phyloP scores from a whole-genome alignment of 2,329 filamentous ascomycete species.

The Phaeosphaeria sp. region DNA sequence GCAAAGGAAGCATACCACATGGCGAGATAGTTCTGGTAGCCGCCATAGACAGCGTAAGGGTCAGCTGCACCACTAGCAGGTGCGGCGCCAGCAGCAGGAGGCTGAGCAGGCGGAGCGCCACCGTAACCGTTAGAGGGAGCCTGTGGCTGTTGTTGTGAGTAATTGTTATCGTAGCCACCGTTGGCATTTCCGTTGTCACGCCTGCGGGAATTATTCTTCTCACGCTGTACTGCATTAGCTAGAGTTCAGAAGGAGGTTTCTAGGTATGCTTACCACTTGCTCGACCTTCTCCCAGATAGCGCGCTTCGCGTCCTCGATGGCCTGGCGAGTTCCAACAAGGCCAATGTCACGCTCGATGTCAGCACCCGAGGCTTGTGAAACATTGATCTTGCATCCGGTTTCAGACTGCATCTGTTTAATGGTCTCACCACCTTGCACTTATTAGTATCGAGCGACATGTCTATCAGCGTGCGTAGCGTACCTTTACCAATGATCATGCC shows the following conservation, averaged over 20 bases:
- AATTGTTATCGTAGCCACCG: slow-evolving; percentile 49
- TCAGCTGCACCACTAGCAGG: slow-evolving; percentile 50
- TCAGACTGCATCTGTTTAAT: slow-evolving; percentile 91
- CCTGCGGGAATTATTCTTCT: slow-evolving; percentile 54
- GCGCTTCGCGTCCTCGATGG: slow-evolving; percentile 80
- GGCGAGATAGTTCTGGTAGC: slow-evolving; percentile 80
- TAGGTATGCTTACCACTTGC: slow-evolving; percentile 70
- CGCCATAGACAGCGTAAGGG: slow-evolving; percentile 79
- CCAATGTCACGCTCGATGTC: slow-evolving; percentile 88
- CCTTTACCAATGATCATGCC: slow-evolving; percentile 96
- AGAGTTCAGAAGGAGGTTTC: neutral
- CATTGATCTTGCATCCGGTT: slow-evolving; percentile 94
- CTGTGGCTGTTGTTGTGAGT: slow-evolving; percentile 57
- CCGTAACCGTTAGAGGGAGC: slow-evolving; percentile 41
- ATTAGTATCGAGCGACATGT: slow-evolving; percentile 19
- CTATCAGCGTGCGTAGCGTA: slow-evolving; percentile 28
- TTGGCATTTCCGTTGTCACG: slow-evolving; percentile 38
- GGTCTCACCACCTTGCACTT: slow-evolving; percentile 73
- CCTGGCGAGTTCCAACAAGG: slow-evolving; percentile 77
- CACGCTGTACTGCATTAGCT: slow-evolving; percentile 49
- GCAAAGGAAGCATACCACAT: slow-evolving; percentile 79
- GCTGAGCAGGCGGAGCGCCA: slow-evolving; percentile 31
- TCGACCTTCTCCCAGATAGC: slow-evolving; percentile 94
- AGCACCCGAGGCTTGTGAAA: slow-evolving; percentile 79
- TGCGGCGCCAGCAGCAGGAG: slow-evolving; percentile 42